Evolutionary conservation across 495 filamentous ascomycete species (phyloP), one percentile per base, ranked within the genome.

Genomic region (Aspergillus kassunensis): DNA sequence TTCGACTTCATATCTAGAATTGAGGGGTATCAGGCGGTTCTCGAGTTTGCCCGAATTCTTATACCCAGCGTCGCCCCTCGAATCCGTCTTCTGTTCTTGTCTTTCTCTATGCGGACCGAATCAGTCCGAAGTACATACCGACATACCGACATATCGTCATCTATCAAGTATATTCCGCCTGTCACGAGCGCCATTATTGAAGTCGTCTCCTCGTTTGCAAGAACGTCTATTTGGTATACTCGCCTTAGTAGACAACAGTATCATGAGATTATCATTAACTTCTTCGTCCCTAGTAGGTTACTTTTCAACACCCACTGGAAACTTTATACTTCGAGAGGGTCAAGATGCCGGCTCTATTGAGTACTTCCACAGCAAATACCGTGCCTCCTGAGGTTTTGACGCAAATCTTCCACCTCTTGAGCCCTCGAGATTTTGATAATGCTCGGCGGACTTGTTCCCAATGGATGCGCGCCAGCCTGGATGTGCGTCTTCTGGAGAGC

Each of bases 391-490:
- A 90, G 61, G 76, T 88, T 23, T 24, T 89, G 0, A 74, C 85
- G 34, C 70, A 80, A 4, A 80, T 89, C 4, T 83, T 80, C 51
- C 51, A 49, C 9, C 68, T 78, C 54, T 67, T 88, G 6, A 62
- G 66, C 10, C 84, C 86, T 0, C 49, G 69, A 5, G 83, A 86
- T 56, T 88, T 89, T 59, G 75, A 89, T 57, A 74, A 80, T 54
- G 84, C 85, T 11, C 74, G 86, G 40, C 78, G 81, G 45, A 78
- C 79, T 8, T 89, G 87, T 55, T 78, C 76, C 40, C 70, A 70
- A 41, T 90, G 85, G 87, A 82, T 86, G 73, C 70, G 76, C 12
- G 75, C 77, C 29, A 82, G 84, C 34, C 66, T 89, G n/a, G 68
- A 85, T 21, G 57, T 60, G 31, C 62, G 55, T 0, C 56, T 89